Evolutionary conservation across 2,329 filamentous ascomycete genomes (phyloP).

Genomic region (Colletotrichum spaethianum): DNA sequence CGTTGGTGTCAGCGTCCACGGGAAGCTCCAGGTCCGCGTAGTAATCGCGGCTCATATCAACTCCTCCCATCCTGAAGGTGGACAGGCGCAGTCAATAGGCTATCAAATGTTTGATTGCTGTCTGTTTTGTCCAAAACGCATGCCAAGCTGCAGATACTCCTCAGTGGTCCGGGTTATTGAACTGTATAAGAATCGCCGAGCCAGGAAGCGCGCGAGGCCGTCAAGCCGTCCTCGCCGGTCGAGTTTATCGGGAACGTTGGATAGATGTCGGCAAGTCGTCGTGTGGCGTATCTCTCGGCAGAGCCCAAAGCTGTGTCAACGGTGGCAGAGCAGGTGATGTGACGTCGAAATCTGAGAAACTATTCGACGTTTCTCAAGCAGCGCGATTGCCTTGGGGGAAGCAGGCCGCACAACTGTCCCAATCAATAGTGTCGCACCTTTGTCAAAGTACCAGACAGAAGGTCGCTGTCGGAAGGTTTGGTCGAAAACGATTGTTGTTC

Average conservation of each 20-base stretch:
- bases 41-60: constrained; percentile 80
- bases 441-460: not conserved
- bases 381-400: not conserved
- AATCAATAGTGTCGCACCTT: not conserved
- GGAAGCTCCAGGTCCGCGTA: constrained; percentile 86
- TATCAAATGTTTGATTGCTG: constrained; percentile 1
- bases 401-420: not conserved
- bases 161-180: not conserved
- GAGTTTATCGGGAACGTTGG: not conserved
- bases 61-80: constrained; percentile 73
- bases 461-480: not conserved
- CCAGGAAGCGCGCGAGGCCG: not conserved
- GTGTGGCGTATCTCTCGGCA: constrained; percentile 2
- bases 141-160: constrained; percentile 10
- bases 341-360: constrained; percentile 8
- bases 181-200: not conserved
- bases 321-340: constrained; percentile 1
- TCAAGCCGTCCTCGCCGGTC: not conserved
- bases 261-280: not conserved
- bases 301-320: not conserved
- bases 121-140: constrained; percentile 14
- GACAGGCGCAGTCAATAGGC: constrained; percentile 10
- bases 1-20: constrained; percentile 76
- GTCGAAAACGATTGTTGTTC: constrained; percentile 16
- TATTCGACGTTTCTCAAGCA: not conserved